A percentile compares a stretch with the other conserved stretches of the same genome.
These are phyloP conservation scores for Trametes maxima DNA, from an alignment of 768 basidiomycete species.

Conservation along the genomic window DNA sequence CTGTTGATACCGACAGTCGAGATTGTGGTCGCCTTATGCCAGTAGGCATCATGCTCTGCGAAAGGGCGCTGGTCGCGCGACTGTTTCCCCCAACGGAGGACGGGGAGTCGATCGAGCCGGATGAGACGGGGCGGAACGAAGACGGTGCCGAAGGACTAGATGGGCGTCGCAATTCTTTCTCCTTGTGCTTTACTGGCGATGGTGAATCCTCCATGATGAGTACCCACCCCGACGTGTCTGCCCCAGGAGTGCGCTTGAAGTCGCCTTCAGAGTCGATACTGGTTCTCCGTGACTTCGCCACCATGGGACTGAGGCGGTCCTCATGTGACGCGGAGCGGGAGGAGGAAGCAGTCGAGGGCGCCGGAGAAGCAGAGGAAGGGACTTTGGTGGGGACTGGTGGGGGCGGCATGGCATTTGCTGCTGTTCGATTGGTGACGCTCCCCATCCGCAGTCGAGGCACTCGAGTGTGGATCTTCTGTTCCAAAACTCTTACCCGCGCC, in stretches of 20 bases:
- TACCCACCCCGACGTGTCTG: conserved; percentile 81
- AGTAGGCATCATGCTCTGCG: conserved; percentile 46
- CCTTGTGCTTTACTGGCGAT: conserved; percentile 60
- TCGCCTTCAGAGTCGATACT: conserved; percentile 35
- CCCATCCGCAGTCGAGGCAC: conserved; percentile 85
- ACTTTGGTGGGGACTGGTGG: conserved; percentile 20
- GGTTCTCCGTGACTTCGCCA: conserved; percentile 27
- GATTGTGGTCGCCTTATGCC: conserved; percentile 69
- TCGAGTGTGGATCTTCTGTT: conserved; percentile 86
- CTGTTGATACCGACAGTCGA: conserved; percentile 65
- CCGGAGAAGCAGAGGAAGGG: conserved; percentile 24
- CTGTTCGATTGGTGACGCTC: conserved; percentile 63
- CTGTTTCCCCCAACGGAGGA: conserved; percentile 40
- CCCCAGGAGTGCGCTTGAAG: conserved; percentile 48
- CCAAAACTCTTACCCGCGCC: conserved; percentile 76
- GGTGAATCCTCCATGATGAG: conserved; percentile 89
- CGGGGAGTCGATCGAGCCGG: conserved; percentile 46
- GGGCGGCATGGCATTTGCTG: conserved; percentile 39
- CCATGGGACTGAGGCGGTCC: conserved; percentile 29
- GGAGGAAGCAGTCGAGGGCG: conserved; percentile 25
- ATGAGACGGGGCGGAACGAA: conserved; percentile 50
- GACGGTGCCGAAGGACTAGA: conserved; percentile 62
- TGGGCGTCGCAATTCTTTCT: conserved; percentile 57
- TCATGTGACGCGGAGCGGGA: conserved; percentile 27
- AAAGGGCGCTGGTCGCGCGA: conserved; percentile 40